A percentile compares a stretch with the other conserved stretches of the same genome.
Evolutionary conservation across 1,284 basidiomycete genomes (phyloP).

Genomic region (Cutaneotrichosporon mucoides): DNA sequence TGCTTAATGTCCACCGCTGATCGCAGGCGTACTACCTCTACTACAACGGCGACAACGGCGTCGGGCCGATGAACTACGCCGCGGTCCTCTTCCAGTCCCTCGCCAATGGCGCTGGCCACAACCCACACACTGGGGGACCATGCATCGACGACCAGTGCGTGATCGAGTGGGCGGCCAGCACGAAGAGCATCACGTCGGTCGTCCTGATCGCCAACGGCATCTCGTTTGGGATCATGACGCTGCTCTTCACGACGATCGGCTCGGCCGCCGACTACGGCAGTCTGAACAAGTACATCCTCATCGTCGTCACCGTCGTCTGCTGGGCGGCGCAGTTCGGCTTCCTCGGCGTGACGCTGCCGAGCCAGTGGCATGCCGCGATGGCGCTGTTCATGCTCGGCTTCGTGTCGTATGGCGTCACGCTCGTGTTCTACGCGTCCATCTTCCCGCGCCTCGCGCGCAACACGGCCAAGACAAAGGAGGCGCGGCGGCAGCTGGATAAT

Average conservation of each 20-base stretch:
- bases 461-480: conserved; percentile 59
- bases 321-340: conserved; percentile 73
- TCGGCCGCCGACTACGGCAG: conserved; percentile 73
- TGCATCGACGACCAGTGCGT: conserved; percentile 43
- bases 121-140: conserved; percentile 50
- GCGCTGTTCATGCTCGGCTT: conserved; percentile 63
- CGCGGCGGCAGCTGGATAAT: conserved; percentile 58
- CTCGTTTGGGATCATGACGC: conserved; percentile 57
- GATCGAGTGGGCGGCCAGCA: conserved; percentile 65
- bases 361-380: conserved; percentile 67
- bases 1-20: neutral
- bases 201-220: conserved; percentile 64
- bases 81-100: conserved; percentile 67
- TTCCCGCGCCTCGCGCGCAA: conserved; percentile 78
- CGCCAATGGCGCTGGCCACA: conserved; percentile 63
- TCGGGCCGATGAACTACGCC: conserved; percentile 52
- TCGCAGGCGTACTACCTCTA: conserved; percentile 21
- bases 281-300: conserved; percentile 67
- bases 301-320: conserved; percentile 62
- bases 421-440: conserved; percentile 66
- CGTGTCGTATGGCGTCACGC: conserved; percentile 49
- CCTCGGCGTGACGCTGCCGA: conserved; percentile 55
- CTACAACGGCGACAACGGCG: conserved; percentile 21
- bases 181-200: conserved; percentile 61
- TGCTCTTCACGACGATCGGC: conserved; percentile 63